Percentiles rank a stretch among this genome's conserved stretches.
phyloP scores from a whole-genome alignment of 2,329 filamentous ascomycete species.

The Domatiomyces catenatus region DNA sequence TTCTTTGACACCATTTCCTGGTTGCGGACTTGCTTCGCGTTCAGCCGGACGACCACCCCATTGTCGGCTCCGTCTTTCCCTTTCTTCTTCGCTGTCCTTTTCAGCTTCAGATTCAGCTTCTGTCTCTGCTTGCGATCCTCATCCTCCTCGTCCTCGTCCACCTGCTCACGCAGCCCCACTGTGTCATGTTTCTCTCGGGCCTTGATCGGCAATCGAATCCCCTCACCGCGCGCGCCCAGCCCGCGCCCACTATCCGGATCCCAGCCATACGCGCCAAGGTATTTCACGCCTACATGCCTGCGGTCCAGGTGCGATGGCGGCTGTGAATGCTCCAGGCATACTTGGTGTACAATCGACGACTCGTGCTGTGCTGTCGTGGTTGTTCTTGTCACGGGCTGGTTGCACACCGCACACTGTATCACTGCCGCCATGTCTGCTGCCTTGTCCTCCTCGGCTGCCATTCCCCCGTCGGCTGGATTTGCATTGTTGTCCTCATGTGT shows the following conservation, averaged over 20 bases:
- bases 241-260: conserved; percentile 49
- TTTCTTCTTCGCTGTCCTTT: conserved; percentile 19
- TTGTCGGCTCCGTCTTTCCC: conserved; percentile 23
- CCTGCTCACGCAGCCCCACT: conserved; percentile 51
- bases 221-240: conserved; percentile 54
- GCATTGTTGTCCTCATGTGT: background rate
- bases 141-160: conserved; percentile 11
- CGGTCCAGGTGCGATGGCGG: conserved; percentile 45
- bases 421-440: background rate
- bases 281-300: conserved; percentile 38
- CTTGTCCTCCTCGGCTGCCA: background rate
- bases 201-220: conserved; percentile 63
- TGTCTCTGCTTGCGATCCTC: conserved; percentile 4
- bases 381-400: conserved; percentile 33
- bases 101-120: conserved; percentile 25
- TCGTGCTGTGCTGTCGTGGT: conserved; percentile 27
- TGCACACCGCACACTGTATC: conserved; percentile 40
- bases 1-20: conserved; percentile 46
- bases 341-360: conserved; percentile 40
- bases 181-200: conserved; percentile 56
- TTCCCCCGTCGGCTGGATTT: background rate
- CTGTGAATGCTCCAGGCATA: conserved; percentile 40
- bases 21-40: conserved; percentile 55
- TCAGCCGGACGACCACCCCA: conserved; percentile 34
- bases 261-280: conserved; percentile 44